These are phyloP conservation scores for Cryptococcus sp. DNA, from an alignment of 1,284 basidiomycete species.

Conservation along the genomic window DNA sequence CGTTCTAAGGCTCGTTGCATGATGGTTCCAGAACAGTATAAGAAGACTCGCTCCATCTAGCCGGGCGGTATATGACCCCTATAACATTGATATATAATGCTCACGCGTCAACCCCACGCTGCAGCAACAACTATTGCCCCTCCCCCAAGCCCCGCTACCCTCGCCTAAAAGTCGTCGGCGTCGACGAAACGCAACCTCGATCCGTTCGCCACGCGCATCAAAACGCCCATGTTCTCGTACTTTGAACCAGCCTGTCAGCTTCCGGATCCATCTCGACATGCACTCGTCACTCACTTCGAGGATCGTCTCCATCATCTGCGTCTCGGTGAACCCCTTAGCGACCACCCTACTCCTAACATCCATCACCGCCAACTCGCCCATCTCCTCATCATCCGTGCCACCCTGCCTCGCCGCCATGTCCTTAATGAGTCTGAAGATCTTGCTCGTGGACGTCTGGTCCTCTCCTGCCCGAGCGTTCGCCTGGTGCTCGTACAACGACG, in stretches of 20 bases:
- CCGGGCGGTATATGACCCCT: background rate
- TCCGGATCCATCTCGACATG: background rate
- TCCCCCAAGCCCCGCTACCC: background rate
- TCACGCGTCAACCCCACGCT: background rate
- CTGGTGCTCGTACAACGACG: constrained; percentile 73
- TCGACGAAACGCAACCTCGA: constrained; percentile 61
- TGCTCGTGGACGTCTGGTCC: constrained; percentile 73
- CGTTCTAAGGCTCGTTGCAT: background rate
- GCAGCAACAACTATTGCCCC: background rate
- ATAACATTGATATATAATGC: background rate
- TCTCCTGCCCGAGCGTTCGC: constrained; percentile 56
- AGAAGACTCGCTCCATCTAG: background rate
- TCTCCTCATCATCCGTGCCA: constrained; percentile 63
- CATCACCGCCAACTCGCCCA: constrained; percentile 63
- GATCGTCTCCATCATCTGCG: constrained; percentile 79
- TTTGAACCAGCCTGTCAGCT: constrained; percentile 38
- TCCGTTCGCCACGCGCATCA: constrained; percentile 69
- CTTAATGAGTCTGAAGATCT: constrained; percentile 86
- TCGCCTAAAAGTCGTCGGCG: constrained; percentile 27
- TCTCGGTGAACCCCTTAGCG: constrained; percentile 83
- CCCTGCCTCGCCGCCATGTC: constrained; percentile 64
- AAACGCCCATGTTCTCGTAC: constrained; percentile 79
- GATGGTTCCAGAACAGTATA: background rate
- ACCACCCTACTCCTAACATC: constrained; percentile 80
- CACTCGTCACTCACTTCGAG: constrained; percentile 58